phyloP scores from a whole-genome alignment of 257 asterid genomes.

The Rhazya stricta region DNA sequence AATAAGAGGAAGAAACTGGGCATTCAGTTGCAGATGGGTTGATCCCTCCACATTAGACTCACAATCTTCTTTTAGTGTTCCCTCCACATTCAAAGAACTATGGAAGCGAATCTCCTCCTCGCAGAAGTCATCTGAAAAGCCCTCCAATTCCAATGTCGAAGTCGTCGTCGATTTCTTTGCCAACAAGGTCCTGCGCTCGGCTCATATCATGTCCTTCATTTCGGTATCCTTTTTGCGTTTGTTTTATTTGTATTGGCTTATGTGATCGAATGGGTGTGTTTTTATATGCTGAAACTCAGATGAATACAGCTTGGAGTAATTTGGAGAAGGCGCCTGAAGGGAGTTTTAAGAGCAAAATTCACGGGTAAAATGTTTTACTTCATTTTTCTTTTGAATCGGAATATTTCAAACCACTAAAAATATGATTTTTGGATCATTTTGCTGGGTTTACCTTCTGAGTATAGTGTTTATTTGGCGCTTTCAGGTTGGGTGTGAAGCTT shows the following conservation, averaged over 20 bases:
- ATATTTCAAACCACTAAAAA: background rate
- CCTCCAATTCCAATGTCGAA: slow-evolving; percentile 47
- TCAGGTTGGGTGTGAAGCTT: slow-evolving; percentile 79
- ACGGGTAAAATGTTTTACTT: slow-evolving; percentile 45
- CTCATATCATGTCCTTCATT: background rate
- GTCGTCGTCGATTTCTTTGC: slow-evolving; percentile 67
- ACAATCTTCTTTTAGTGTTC: slow-evolving; percentile 53
- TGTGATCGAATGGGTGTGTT: background rate
- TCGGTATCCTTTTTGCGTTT: background rate
- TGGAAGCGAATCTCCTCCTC: slow-evolving; percentile 44
- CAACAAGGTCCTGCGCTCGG: slow-evolving; percentile 42
- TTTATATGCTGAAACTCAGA: slow-evolving; percentile 36
- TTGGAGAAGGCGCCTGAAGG: slow-evolving; percentile 87
- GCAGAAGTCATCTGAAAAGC: slow-evolving; percentile 17
- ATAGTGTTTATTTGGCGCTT: slow-evolving; percentile 10
- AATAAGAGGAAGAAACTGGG: slow-evolving; percentile 88
- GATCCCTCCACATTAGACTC: slow-evolving; percentile 44
- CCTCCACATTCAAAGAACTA: slow-evolving; percentile 69
- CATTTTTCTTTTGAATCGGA: background rate
- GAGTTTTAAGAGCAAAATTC: slow-evolving; percentile 70
- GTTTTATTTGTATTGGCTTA: background rate
- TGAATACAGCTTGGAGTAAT: slow-evolving; percentile 78
- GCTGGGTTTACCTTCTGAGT: slow-evolving; percentile 6
- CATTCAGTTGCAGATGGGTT: slow-evolving; percentile 70
- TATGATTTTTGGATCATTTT: background rate